Percentiles rank a stretch among this genome's conserved stretches.
These are phyloP conservation scores for Citrullus mucosospermus DNA, from an alignment of 306 rosid genomes.

Conservation along the genomic window DNA sequence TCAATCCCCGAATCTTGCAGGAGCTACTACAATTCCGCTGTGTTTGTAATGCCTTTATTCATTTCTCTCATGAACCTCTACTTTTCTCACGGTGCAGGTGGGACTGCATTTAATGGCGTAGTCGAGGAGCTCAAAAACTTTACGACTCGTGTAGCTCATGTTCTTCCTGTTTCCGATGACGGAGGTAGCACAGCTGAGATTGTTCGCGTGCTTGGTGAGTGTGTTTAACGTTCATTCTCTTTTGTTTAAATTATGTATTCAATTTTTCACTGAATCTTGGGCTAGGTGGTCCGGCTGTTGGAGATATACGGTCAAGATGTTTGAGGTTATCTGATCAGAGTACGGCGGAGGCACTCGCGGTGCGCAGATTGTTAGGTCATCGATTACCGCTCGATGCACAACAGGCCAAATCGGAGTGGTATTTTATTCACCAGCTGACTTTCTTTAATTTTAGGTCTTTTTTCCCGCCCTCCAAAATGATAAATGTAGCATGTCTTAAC, in stretches of 20 bases:
- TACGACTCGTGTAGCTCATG: constrained; percentile 87
- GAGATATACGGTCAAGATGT: constrained; percentile 94
- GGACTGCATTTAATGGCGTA: constrained; percentile 90
- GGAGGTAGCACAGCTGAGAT: constrained; percentile 98
- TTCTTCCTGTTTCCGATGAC: constrained; percentile 91
- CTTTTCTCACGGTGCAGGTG: constrained; percentile 26
- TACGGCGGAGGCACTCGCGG: constrained; percentile 79
- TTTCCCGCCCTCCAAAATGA: background rate
- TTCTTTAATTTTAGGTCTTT: background rate
- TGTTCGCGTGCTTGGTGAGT: constrained; percentile 76
- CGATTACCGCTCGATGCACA: constrained; percentile 50
- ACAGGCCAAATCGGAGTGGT: constrained; percentile 79
- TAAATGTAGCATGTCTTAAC: background rate
- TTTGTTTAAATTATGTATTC: background rate
- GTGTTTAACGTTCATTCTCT: background rate
- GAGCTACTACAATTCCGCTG: background rate
- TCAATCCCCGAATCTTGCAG: background rate
- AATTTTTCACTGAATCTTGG: background rate
- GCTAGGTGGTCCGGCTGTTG: constrained; percentile 95
- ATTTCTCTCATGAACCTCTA: background rate
- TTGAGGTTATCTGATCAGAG: constrained; percentile 79
- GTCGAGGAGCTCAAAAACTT: constrained; percentile 66
- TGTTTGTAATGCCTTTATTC: background rate
- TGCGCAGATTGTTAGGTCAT: constrained; percentile 77
- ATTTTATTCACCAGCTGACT: background rate